Evolutionary conservation across 1,284 basidiomycete genomes (phyloP), one percentile per base, ranked within the genome.

Genomic region (Cystobasidiaceae sp.): DNA sequence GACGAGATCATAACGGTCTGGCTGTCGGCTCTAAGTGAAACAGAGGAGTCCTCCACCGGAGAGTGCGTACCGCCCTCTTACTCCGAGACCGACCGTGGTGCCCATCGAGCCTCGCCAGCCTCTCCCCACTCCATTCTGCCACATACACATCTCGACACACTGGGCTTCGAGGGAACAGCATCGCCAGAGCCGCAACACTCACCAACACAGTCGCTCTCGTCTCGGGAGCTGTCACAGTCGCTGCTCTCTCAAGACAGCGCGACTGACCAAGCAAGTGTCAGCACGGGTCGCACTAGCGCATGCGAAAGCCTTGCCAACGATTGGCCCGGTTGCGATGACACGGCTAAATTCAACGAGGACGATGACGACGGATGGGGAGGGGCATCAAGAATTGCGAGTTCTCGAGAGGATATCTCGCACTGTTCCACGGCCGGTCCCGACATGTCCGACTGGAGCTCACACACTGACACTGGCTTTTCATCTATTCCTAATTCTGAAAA

Each of bases 11-110:
- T 74, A 28, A 46, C 62, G 9, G 48, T 68, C 17, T 73, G 70
- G 70, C 63, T 62, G 19, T 70, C 70, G 21, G 73, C 71, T 0
- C 34, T 74, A 9, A 68, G 71, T 15, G 70, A 72, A 44, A 74
- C 73, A 0, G 67, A 70, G 27, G 73, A 74, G 57, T 65, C 50
- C 19, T 64, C 60, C 0, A 34, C n/a, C 6, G 73, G 73, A 39
- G 71, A 73, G 71, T 73, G 41, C 51, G 72, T 66, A 19, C 13
- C 19, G n/a, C n/a, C n/a, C n/a, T n/a, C n/a, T 11, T 3, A 4
- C 33, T 23, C 15, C 33, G 9, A 17, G 13, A 9, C 9, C 17
- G 30, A 25, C n/a, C 45, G 23, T 19, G 58, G 48, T 49, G 46
- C 48, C 46, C 25, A 56, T 56, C 37, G n/a, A 39, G 37, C n/a